phyloP scores from a whole-genome alignment of 139 green algal species.

The Penium margaritaceum region DNA sequence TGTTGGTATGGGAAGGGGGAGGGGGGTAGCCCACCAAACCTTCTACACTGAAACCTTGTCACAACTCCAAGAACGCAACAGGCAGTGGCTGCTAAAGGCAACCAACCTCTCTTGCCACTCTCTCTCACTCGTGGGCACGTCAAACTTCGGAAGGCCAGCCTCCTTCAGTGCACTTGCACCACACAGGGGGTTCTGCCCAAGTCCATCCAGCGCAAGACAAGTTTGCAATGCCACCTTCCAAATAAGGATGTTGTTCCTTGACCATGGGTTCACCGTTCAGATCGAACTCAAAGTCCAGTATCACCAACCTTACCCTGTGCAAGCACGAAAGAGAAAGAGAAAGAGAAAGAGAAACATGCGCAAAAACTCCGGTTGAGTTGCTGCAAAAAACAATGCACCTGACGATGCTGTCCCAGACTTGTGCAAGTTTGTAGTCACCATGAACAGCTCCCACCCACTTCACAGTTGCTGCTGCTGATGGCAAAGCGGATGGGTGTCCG shows the following conservation, averaged over 20 bases:
- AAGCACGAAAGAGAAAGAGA: background rate
- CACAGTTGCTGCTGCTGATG: no score
- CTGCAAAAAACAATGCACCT: background rate
- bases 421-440: slow-evolving; percentile 3
- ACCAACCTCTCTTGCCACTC: no score
- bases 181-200: no score
- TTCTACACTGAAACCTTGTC: no score
- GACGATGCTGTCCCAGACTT: slow-evolving; percentile 3
- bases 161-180: no score
- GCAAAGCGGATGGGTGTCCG: no score
- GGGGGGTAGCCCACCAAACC: no score
- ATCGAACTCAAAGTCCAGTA: background rate
- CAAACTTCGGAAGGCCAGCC: background rate
- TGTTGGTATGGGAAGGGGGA: no score
- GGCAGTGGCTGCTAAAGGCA: no score
- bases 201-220: background rate
- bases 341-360: background rate
- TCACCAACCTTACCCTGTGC: background rate
- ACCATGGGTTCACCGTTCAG: background rate
- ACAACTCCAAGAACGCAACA: no score
- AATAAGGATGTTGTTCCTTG: background rate
- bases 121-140: no score
- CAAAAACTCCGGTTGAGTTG: background rate
- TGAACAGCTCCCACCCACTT: background rate
- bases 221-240: background rate